Evolutionary conservation across 2,329 filamentous ascomycete genomes (phyloP).

Genomic region (Phialophora macrospora): DNA sequence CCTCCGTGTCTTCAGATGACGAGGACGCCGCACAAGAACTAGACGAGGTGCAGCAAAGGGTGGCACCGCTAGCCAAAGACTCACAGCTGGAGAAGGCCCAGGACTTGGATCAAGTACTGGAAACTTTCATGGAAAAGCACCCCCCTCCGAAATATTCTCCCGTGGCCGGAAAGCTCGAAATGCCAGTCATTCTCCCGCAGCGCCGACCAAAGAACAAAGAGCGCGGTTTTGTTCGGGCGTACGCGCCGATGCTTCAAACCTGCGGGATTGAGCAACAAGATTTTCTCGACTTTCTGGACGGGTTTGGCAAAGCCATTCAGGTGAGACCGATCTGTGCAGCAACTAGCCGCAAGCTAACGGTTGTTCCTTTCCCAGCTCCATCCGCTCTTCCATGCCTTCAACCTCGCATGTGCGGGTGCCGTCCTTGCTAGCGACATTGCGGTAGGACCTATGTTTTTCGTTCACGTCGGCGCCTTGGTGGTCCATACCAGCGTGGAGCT

Average conservation of each 20-base stretch:
- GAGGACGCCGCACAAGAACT: constrained; percentile 17
- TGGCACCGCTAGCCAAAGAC: background rate
- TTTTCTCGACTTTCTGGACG: constrained; percentile 56
- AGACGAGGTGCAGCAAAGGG: constrained; percentile 17
- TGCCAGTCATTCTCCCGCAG: constrained; percentile 58
- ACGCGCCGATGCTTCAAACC: constrained; percentile 52
- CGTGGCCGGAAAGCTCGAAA: constrained; percentile 12
- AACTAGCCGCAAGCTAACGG: background rate
- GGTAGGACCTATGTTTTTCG: constrained; percentile 12
- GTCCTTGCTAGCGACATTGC: constrained; percentile 12
- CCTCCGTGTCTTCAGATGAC: constrained; percentile 14
- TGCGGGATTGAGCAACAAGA: constrained; percentile 30
- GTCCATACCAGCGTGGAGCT: constrained; percentile 10
- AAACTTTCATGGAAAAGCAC: constrained; percentile 17
- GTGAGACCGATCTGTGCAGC: background rate
- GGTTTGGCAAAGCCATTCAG: constrained; percentile 45
- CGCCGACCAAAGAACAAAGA: constrained; percentile 54
- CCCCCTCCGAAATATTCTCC: constrained; percentile 34
- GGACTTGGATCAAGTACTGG: constrained; percentile 17
- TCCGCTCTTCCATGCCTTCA: constrained; percentile 26
- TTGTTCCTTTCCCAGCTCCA: constrained; percentile 2
- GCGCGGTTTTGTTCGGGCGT: constrained; percentile 59
- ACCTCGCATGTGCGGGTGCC: constrained; percentile 22
- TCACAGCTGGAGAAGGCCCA: constrained; percentile 11
- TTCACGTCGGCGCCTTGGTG: constrained; percentile 15